A percentile compares a stretch with the other conserved stretches of the same genome.
These are phyloP conservation scores for Penicillium paradoxum DNA, from an alignment of 495 filamentous ascomycete genomes.

Conservation along the genomic window DNA sequence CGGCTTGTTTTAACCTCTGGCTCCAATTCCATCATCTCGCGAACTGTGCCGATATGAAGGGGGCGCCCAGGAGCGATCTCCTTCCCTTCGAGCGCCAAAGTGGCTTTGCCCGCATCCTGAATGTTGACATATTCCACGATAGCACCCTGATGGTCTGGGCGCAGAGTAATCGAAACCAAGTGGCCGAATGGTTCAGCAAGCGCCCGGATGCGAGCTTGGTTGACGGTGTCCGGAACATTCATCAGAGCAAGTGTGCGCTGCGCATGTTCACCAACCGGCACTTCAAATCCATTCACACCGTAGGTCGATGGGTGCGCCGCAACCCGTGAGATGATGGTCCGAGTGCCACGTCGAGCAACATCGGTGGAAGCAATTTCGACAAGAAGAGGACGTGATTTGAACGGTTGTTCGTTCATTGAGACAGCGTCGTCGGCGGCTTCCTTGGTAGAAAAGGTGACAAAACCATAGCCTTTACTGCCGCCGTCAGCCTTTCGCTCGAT, in stretches of 20 bases:
- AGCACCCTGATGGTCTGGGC: conserved; percentile 78
- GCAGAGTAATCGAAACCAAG: conserved; percentile 51
- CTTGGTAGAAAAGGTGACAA: conserved; percentile 69
- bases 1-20: conserved; percentile 52
- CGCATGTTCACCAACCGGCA: conserved; percentile 35
- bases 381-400: conserved; percentile 64
- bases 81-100: conserved; percentile 64
- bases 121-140: conserved; percentile 75
- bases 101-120: conserved; percentile 66
- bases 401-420: conserved; percentile 64
- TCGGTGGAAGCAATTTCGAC: conserved; percentile 52
- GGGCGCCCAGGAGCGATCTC: conserved; percentile 61
- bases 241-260: conserved; percentile 54
- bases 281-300: conserved; percentile 27
- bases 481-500: conserved; percentile 61
- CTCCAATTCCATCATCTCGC: conserved; percentile 61
- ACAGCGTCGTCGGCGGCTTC: conserved; percentile 65
- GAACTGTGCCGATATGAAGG: conserved; percentile 62
- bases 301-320: conserved; percentile 34
- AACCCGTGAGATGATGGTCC: conserved; percentile 38
- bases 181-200: conserved; percentile 55
- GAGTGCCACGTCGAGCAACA: conserved; percentile 40
- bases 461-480: conserved; percentile 66
- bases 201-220: conserved; percentile 55
- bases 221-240: conserved; percentile 62